Base-by-base conservation (phyloP, 2,329 filamentous ascomycete genomes). In the Exophiala alcalophila region DNA sequence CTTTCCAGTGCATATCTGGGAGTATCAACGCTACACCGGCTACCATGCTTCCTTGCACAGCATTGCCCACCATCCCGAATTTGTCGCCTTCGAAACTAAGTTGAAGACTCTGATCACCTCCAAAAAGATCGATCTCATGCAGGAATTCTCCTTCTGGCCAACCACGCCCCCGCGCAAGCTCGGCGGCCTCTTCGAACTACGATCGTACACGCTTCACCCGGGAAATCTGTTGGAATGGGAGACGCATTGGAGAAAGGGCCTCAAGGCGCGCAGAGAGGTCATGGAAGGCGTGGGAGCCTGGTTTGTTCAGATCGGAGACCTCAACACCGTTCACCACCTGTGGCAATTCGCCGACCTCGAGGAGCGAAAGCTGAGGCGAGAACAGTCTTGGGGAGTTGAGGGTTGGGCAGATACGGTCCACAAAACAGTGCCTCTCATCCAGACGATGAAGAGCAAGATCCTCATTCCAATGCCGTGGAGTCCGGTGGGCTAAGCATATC, bases 121-220 rank as follows among this genome's bases (percentile, higher is more conserved):
- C 52, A 97, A 95, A 73, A 81, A 83, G 56, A 85, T 84, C 4
- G 96, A 90, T 0, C 77, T 98, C 37, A 98, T 98, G 92, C 92
- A 98, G 66, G 92, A 98, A 67, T 98, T 98, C 69, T 95, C 90
- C 24, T 98, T 98, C 77, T 98, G 92, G 92, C 92, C 92, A 1
- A 98, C 92, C 3, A 91, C 88, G 0, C 78, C 90, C 4, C 92
- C 92, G 0, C 87, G 92, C 47, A 76, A 87, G 59, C 79, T 98
- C 1, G 92, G 92, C 41, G 92, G 92, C 31, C 69, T 98, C 28
- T 98, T 98, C 62, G 92, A 98, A 71, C 77, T 98, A 23, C 86
- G 92, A 38, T 96, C 92, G 2, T 98, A 98, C 72, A 96, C 89
- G 4, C 77, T 98, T 15, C 88, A 96, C 63, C 92, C 92, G 0